Evolutionary conservation across 768 basidiomycete genomes (phyloP).

Genomic region (Panus rudis): DNA sequence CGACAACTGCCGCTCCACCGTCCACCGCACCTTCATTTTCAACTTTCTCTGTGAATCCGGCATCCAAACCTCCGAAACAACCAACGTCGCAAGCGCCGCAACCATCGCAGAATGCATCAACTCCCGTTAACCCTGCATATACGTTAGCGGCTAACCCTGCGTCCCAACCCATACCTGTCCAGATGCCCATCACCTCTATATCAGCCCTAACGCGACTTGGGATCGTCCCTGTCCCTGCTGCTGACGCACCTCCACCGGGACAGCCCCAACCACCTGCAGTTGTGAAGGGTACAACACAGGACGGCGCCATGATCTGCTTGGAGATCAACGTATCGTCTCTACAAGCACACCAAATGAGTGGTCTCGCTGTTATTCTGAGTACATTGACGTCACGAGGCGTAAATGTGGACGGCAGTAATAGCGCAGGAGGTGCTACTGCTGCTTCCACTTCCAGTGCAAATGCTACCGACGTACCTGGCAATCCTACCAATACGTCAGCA

Average conservation of each 20-base stretch:
- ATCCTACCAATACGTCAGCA: too few species aligned
- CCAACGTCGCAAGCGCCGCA: constrained; percentile 9
- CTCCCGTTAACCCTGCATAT: constrained; percentile 4
- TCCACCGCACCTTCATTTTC: constrained; percentile 2
- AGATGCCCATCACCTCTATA: constrained; percentile 31
- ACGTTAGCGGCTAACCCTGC: neutral
- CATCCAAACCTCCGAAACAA: constrained; percentile 3
- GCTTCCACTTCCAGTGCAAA: neutral
- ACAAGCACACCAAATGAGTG: constrained; percentile 71
- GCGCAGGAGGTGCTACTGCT: constrained; percentile 5
- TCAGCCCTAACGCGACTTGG: constrained; percentile 60
- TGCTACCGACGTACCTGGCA: neutral
- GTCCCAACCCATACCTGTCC: constrained; percentile 45
- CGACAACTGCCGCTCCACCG: constrained; percentile 12
- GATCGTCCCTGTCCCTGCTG: constrained; percentile 61
- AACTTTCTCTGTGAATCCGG: constrained; percentile 5
- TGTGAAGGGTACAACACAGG: constrained; percentile 60
- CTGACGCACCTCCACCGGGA: constrained; percentile 42
- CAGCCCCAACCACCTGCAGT: constrained; percentile 72
- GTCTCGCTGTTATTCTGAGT: constrained; percentile 64
- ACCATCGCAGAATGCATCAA: constrained; percentile 1
- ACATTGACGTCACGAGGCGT: constrained; percentile 51
- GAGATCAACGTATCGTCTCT: constrained; percentile 75
- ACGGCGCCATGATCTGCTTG: constrained; percentile 65
- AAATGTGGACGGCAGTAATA: constrained; percentile 11